Base-by-base conservation (phyloP, 192 early-diverging fungal species). In the Phlyctochytrium arcticum region DNA sequence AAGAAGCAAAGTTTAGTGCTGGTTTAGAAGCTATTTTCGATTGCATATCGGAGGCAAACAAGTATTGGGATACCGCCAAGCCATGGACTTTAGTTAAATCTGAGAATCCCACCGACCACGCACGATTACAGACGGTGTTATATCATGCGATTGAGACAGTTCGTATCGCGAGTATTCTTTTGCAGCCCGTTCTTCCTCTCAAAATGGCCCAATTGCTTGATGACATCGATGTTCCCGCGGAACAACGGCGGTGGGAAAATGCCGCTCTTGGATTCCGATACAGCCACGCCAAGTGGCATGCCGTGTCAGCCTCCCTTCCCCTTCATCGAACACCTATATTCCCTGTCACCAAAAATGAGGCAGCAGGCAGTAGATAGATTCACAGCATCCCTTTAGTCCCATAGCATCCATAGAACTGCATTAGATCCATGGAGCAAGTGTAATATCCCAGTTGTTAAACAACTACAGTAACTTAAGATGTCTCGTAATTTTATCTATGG, bases 171-270 rank as follows among this genome's bases (percentile, higher is more conserved):
- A 87, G 76, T 12, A 75, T 96, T 30, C 65, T 94, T 36, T 71
- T 96, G 46, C 87, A 89, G 65, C 90, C 92, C 5, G 81, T 95
- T 19, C 92, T 96, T 86, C 96, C 96, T 6, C 70, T 72, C 1
- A 95, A 92, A 68, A 78, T 85, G 39, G 60, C 57, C 1, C 58
- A 62, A 42, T 70, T 98, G 42, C 70, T 98, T 58, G 79, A 89
- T 56, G 74, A 76, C 17, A 58, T 98, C 8, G 79, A 73, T 5
- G 77, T 95, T 6, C 48, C 70, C 5, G 50, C 17, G 15, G 67
- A 70, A 4, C 81, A 91, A 51, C 82, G 91, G 15, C 57, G 49
- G 26, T 92, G 87, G 83, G 36, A 59, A 1, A 55, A 87, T 64
- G 81, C 86, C 10, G 39, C 21, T 2, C 21, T 44, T n/a, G 39